Base-by-base conservation (phyloP, 2,329 filamentous ascomycete species). In the Grosmannia serpens region DNA sequence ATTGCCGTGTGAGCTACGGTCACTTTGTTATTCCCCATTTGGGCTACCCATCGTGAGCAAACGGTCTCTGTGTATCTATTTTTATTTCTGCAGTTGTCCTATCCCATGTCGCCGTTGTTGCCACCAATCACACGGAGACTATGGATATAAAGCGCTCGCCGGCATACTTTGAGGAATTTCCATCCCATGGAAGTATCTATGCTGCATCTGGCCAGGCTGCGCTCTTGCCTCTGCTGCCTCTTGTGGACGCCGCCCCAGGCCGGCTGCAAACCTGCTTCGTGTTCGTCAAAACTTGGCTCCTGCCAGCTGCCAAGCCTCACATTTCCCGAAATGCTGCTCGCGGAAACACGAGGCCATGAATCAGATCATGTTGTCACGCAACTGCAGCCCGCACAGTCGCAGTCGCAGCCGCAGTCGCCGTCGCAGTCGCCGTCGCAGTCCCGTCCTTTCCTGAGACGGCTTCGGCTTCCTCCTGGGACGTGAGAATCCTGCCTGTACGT, bases 141-240 rank as follows among this genome's bases (percentile, higher is more conserved):
- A 57, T 61, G 61, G 61, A 60, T 47, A 63, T 63, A 59, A 59
- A 63, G 26, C 58, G 59, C 11, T 41, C 60, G 27, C 31, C 58
- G 26, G 44, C 53, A 33, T 62, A 61, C 49, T 61, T 55, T 27
- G 59, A 57, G n/a, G 60, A 57, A 35, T 60, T 57, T 53, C 27
- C 58, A 26, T 20, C 47, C 27, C 47, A 27, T 17, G 59, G 58
- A 27, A 56, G 17, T 27, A 35, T 62, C n/a, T 62, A 61, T 50
- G 54, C 47, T 7, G 49, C 61, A 6, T 26, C 59, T 29, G 49
- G 24, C 13, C 54, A 56, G n/a, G 33, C 46, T 4, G 54, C n/a
- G n/a, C n/a, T n/a, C n/a, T n/a, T n/a, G n/a, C n/a, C n/a, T n/a
- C n/a, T n/a, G n/a, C n/a, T n/a, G n/a, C n/a, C n/a, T n/a, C n/a